Conservation (phyloP, 768 basidiomycete species). For the Podaxis mareebaensis region DNA sequence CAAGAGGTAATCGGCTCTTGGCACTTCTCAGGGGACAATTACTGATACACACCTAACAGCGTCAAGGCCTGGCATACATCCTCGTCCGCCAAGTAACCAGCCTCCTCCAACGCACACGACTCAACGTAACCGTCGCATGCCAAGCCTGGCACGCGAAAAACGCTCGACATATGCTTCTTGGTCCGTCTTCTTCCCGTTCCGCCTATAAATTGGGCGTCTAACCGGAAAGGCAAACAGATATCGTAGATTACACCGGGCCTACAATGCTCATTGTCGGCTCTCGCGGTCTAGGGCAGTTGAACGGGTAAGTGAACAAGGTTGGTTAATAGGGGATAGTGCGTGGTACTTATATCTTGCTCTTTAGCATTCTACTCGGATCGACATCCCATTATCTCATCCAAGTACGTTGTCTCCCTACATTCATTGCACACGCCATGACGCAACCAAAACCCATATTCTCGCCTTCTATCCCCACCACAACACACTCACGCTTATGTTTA, state of each 20-base stretch:
- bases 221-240: conserved; percentile 41
- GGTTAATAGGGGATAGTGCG: neutral
- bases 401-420: conserved; percentile 34
- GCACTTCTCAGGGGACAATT: neutral
- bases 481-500: neutral
- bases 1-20: conserved; percentile 67
- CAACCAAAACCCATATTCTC: neutral
- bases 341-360: conserved; percentile 12
- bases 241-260: conserved; percentile 86
- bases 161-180: conserved; percentile 83
- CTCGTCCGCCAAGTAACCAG: conserved; percentile 88
- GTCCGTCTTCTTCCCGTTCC: conserved; percentile 33
- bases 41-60: conserved; percentile 41
- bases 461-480: neutral
- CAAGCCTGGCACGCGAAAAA: conserved; percentile 99
- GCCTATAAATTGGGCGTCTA: neutral
- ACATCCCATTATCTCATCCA: conserved; percentile 94
- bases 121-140: conserved; percentile 86
- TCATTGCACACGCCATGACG: neutral
- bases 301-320: conserved; percentile 59
- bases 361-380: conserved; percentile 87
- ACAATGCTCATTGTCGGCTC: conserved; percentile 95
- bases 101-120: conserved; percentile 84
- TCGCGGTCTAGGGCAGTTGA: conserved; percentile 84
- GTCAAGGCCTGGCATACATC: conserved; percentile 86